Conservation (phyloP, 2,329 filamentous ascomycete species). For the Xenoacremonium recifei region DNA sequence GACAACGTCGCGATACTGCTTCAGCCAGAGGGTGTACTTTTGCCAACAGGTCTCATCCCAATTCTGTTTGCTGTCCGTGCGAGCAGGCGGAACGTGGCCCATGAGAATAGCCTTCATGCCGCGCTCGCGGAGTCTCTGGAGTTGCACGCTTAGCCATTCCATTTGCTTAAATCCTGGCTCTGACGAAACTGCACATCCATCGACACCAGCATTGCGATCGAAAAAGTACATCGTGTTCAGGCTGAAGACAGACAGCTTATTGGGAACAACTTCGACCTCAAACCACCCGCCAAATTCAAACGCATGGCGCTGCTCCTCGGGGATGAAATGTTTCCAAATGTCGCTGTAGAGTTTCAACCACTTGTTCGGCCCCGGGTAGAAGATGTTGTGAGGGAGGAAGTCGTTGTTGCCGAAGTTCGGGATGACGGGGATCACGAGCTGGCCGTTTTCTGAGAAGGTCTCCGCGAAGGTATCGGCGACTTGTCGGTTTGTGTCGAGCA, state of each 20-base stretch:
- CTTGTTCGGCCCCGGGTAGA: slow-evolving; percentile 78
- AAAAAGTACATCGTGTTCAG: slow-evolving; percentile 97
- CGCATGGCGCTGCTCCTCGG: slow-evolving; percentile 85
- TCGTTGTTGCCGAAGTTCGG: slow-evolving; percentile 97
- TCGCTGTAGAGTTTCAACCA: slow-evolving; percentile 77
- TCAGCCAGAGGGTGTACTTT: slow-evolving; percentile 89
- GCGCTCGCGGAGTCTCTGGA: slow-evolving; percentile 76
- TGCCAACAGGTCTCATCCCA: slow-evolving; percentile 99
- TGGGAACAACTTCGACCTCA: slow-evolving; percentile 85
- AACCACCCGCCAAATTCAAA: slow-evolving; percentile 96
- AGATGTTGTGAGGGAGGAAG: slow-evolving; percentile 94
- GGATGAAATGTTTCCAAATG: slow-evolving; percentile 85
- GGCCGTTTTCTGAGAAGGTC: slow-evolving; percentile 63
- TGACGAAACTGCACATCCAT: slow-evolving; percentile 75
- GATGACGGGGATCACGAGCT: slow-evolving; percentile 72
- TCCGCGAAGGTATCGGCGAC: slow-evolving; percentile 75
- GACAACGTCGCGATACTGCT: slow-evolving; percentile 88
- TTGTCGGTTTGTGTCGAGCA: slow-evolving; percentile 74
- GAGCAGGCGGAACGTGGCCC: slow-evolving; percentile 89
- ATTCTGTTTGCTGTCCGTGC: slow-evolving; percentile 77
- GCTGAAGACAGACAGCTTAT: slow-evolving; percentile 84
- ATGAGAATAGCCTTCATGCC: slow-evolving; percentile 94
- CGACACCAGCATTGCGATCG: slow-evolving; percentile 86
- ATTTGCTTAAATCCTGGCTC: slow-evolving; percentile 94
- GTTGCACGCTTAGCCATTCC: slow-evolving; percentile 90